Conservation (phyloP, 2,329 filamentous ascomycete species). For the Pseudopithomyces chartarum region DNA sequence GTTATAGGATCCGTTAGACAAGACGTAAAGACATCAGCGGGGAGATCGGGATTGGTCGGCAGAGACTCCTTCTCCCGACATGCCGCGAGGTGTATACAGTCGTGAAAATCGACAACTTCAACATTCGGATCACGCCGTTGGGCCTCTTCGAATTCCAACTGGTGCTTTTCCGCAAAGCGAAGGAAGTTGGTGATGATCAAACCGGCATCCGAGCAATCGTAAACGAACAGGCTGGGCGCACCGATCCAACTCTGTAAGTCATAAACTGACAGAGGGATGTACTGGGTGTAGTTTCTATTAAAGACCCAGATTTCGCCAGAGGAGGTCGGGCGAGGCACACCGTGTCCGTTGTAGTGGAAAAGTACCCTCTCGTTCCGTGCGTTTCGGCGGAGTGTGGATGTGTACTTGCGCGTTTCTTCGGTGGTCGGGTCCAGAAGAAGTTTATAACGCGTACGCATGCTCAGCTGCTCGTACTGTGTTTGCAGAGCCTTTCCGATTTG, state of each 20-base stretch:
- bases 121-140: slow-evolving; percentile 75
- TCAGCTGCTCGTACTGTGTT: slow-evolving; percentile 92
- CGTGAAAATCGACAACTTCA: slow-evolving; percentile 68
- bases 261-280: slow-evolving; percentile 94
- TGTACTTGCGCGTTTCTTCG: slow-evolving; percentile 97
- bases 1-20: slow-evolving; percentile 97
- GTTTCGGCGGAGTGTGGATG: slow-evolving; percentile 84
- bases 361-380: slow-evolving; percentile 94
- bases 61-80: slow-evolving; percentile 90
- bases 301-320: slow-evolving; percentile 99
- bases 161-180: slow-evolving; percentile 91
- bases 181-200: slow-evolving; percentile 96
- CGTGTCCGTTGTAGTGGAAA: slow-evolving; percentile 99
- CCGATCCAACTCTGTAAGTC: slow-evolving; percentile 96
- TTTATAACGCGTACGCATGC: slow-evolving; percentile 95
- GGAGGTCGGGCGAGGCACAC: slow-evolving; percentile 91
- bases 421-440: slow-evolving; percentile 95
- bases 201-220: slow-evolving; percentile 95
- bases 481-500: slow-evolving; percentile 97
- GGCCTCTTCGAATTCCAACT: slow-evolving; percentile 81
- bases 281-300: slow-evolving; percentile 98
- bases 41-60: slow-evolving; percentile 90
- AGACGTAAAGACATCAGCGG: slow-evolving; percentile 93
- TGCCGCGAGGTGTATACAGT: slow-evolving; percentile 90
- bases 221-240: slow-evolving; percentile 94